Conservation (phyloP, 441 rosid genomes). For the Corymbia citriodora region DNA sequence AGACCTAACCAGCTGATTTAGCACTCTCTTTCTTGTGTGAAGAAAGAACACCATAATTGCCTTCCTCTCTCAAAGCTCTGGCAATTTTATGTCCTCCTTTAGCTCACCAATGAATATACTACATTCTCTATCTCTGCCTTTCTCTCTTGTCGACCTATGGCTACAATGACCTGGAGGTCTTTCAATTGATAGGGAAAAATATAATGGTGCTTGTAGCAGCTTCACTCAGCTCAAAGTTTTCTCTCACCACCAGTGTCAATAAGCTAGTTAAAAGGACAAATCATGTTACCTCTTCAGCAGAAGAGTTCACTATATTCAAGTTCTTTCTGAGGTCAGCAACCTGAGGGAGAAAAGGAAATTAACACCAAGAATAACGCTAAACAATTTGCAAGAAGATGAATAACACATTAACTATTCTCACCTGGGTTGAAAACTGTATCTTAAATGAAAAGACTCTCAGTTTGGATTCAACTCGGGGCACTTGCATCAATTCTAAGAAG, state of each 20-base stretch:
- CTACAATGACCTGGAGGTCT: not conserved
- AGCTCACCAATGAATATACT: not conserved
- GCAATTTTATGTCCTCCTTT: not conserved
- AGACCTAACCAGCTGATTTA: not conserved
- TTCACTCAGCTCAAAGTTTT: not conserved
- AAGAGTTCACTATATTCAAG: conserved; percentile 69
- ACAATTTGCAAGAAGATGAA: not conserved
- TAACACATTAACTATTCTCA: conserved; percentile 20
- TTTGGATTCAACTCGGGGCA: conserved; percentile 88
- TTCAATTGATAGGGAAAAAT: not conserved
- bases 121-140: not conserved
- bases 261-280: not conserved
- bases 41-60: not conserved
- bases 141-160: not conserved
- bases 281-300: conserved; percentile 70
- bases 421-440: conserved; percentile 85
- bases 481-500: conserved; percentile 86
- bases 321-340: conserved; percentile 73
- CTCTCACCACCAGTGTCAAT: not conserved
- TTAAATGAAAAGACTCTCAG: conserved; percentile 93
- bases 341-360: conserved; percentile 27
- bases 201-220: not conserved
- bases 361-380: conserved; percentile 11
- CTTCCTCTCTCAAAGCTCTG: not conserved
- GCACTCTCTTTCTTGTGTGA: not conserved